These are phyloP conservation scores for Yamadazyma mexicana DNA, from an alignment of 1,139 yeast genomes.

Conservation along the genomic window DNA sequence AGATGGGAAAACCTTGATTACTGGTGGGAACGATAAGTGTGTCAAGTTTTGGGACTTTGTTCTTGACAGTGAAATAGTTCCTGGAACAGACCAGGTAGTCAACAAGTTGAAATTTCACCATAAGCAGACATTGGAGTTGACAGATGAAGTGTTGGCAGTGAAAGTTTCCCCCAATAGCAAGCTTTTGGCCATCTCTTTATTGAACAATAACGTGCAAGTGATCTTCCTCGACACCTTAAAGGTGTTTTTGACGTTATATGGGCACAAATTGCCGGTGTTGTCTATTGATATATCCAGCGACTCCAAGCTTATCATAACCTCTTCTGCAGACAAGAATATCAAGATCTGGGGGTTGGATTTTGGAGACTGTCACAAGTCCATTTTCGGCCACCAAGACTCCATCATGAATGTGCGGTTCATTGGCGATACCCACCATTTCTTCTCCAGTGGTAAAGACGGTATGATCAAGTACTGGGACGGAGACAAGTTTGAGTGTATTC, in stretches of 20 bases:
- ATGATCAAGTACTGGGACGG: constrained; percentile 97
- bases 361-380: constrained; percentile 96
- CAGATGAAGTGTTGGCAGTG: constrained; percentile 82
- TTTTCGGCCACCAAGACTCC: constrained; percentile 95
- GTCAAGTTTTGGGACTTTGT: constrained; percentile 88
- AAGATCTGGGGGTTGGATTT: constrained; percentile 98
- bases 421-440: constrained; percentile 83
- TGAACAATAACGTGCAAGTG: constrained; percentile 92
- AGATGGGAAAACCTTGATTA: constrained; percentile 81
- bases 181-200: constrained; percentile 76
- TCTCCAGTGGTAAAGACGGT: constrained; percentile 89
- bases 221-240: constrained; percentile 85
- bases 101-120: constrained; percentile 65
- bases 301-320: constrained; percentile 81
- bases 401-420: constrained; percentile 85
- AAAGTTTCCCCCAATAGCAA: constrained; percentile 80
- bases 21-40: constrained; percentile 92
- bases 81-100: constrained; percentile 61
- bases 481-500: constrained; percentile 91
- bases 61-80: constrained; percentile 63
- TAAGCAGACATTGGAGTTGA: constrained; percentile 76
- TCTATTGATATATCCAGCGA: constrained; percentile 89
- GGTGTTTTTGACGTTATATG: constrained; percentile 84
- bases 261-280: constrained; percentile 92
- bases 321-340: constrained; percentile 95